Conservation (phyloP, 345 rosid genomes). For the Eucalyptus sp. region DNA sequence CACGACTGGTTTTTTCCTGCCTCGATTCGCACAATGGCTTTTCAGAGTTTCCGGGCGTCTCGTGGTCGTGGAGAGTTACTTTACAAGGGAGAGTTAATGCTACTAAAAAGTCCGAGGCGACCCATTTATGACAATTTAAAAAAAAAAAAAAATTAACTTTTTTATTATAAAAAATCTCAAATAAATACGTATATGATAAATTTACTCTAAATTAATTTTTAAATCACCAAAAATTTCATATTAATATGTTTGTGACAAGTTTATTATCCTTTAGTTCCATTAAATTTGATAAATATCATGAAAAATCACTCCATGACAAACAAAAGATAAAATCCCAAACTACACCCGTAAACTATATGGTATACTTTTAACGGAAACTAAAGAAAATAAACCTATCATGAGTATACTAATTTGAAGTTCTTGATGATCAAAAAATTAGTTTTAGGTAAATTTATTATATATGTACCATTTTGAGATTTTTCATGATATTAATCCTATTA, state of each 20-base stretch:
- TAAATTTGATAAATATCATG: too few relatives aligned
- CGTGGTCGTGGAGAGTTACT: not conserved
- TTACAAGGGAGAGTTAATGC: too few relatives aligned
- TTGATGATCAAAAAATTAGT: too few relatives aligned
- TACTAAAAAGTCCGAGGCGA: too few relatives aligned
- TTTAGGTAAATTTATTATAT: rapidly evolving
- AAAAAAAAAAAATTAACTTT: too few relatives aligned
- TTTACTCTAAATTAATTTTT: rapidly evolving
- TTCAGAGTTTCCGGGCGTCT: not conserved
- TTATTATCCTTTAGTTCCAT: too few relatives aligned
- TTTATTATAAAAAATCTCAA: rapidly evolving
- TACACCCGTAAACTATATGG: rapidly evolving
- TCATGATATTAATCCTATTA: too few relatives aligned
- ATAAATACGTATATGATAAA: rapidly evolving
- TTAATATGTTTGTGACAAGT: rapidly evolving
- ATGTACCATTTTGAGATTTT: too few relatives aligned
- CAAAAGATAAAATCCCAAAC: too few relatives aligned
- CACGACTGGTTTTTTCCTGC: not conserved
- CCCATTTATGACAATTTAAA: rapidly evolving
- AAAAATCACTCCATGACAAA: rapidly evolving
- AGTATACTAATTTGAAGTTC: rapidly evolving
- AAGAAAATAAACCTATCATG: too few relatives aligned
- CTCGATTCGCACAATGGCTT: not conserved
- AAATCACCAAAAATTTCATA: too few relatives aligned
- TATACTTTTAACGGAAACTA: rapidly evolving